These are phyloP conservation scores for Candida ascalaphidarum DNA, from an alignment of 805 yeast genomes.

Conservation along the genomic window DNA sequence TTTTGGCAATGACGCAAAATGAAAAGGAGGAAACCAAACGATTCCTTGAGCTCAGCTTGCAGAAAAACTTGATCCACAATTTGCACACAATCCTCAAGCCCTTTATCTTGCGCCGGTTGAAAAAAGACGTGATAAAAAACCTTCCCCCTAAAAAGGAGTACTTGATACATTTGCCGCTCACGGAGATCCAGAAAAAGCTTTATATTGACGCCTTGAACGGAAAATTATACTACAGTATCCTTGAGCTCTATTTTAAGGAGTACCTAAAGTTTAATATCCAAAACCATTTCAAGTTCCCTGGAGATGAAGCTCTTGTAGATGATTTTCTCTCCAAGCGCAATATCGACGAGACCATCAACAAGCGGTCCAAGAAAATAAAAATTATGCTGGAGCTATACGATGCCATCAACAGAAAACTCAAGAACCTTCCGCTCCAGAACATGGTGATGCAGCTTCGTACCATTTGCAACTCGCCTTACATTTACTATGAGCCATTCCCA, in stretches of 20 bases:
- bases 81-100: conserved; percentile 87
- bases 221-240: conserved; percentile 34
- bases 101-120: conserved; percentile 74
- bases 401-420: conserved; percentile 16
- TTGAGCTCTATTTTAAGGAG: conserved; percentile 42
- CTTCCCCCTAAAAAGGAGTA: conserved; percentile 91
- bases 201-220: conserved; percentile 45
- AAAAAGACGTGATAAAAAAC: conserved; percentile 54
- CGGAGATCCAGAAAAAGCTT: conserved; percentile 54
- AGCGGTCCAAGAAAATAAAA: neutral
- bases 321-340: conserved; percentile 24
- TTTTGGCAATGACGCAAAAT: conserved; percentile 26
- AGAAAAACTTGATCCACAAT: conserved; percentile 53
- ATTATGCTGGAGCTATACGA: conserved; percentile 3
- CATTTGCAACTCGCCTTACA: conserved; percentile 78
- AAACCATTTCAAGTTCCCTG: conserved; percentile 6
- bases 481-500: conserved; percentile 68
- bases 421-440: conserved; percentile 43
- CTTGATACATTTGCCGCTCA: conserved; percentile 62
- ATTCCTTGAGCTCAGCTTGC: conserved; percentile 48
- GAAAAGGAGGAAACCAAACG: conserved; percentile 37
- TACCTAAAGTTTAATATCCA: conserved; percentile 35
- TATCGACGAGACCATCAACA: conserved; percentile 15
- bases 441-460: conserved; percentile 77
- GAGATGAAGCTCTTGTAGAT: conserved; percentile 24